These are phyloP conservation scores for Fraxinus quadrangulata DNA, from an alignment of 257 asterid species.

Conservation along the genomic window DNA sequence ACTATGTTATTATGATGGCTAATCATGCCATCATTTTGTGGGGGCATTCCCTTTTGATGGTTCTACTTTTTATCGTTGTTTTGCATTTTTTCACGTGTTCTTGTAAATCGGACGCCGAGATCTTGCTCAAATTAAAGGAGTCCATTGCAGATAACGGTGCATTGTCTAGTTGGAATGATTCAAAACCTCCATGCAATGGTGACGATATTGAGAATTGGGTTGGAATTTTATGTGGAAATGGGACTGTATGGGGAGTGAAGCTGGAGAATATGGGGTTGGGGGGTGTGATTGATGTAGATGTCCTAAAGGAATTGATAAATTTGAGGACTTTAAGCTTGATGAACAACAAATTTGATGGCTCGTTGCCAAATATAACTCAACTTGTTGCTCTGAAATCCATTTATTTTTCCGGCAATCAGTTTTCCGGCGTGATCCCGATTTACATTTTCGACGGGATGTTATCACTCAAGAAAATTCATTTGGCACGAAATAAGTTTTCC, in stretches of 20 bases:
- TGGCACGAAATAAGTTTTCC: slow-evolving; percentile 44
- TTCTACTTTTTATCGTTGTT: slow-evolving; percentile 16
- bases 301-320: slow-evolving; percentile 33
- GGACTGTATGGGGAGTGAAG: slow-evolving; percentile 44
- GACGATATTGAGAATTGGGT: slow-evolving; percentile 35
- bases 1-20: slow-evolving; percentile 29
- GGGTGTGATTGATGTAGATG: slow-evolving; percentile 51
- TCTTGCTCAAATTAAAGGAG: slow-evolving; percentile 37
- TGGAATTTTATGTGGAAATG: slow-evolving; percentile 45
- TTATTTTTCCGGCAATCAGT: slow-evolving; percentile 46
- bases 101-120: slow-evolving; percentile 23
- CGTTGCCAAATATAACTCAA: slow-evolving; percentile 41
- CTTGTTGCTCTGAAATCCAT: slow-evolving; percentile 42
- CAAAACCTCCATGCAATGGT: slow-evolving; percentile 44
- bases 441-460: slow-evolving; percentile 42
- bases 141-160: slow-evolving; percentile 38
- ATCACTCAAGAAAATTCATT: slow-evolving; percentile 55
- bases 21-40: slow-evolving; percentile 9
- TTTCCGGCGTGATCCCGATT: slow-evolving; percentile 43
- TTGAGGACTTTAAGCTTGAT: slow-evolving; percentile 49
- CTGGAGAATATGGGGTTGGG: slow-evolving; percentile 51
- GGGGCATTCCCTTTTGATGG: not conserved
- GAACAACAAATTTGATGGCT: slow-evolving; percentile 53
- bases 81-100: not conserved
- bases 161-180: slow-evolving; percentile 37